Evolutionary conservation across 1,139 yeast species (phyloP), one percentile per base, ranked within the genome.

Genomic region (Candida sojae): DNA sequence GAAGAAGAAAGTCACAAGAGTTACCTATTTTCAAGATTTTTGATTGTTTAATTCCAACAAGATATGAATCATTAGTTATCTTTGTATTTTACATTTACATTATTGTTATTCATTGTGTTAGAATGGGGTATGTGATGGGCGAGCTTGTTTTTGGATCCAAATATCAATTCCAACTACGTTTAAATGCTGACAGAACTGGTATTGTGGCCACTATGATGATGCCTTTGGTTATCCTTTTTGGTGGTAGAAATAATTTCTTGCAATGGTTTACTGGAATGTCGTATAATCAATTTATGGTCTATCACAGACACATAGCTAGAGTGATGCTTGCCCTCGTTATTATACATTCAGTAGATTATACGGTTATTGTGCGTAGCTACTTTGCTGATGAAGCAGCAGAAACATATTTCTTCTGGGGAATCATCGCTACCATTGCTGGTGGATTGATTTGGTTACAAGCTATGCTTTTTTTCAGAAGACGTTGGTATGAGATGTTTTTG

Each of bases 401-500:
- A 6, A 55, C 51, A 3, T 70, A 62, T 43, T 39, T 70, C 17
- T 49, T 57, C 6, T 68, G 70, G 67, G 77, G 75, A 25, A 49
- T 56, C 11, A 47, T 67, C 13, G 74, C 68, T 1, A 57, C 68
- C 3, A 60, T 73, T 37, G 57, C 75, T 25, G 71, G 72, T 11
- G 58, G 68, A 9, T 38, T 77, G 2, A 64, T 72, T 33, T 58
- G 64, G 60, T 56, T 60, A 40, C 81, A 68, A 56, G 75, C 77
- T 4, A 54, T 78, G 48, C 59, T 73, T 36, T 59, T 53, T 37
- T 66, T 77, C 42, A 69, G 83, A 57, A 64, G 77, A 51, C 61
- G 53, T 32, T 69, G 70, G 68, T 78, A 78, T 51, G 83, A 78
- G 53, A 43, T 67, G 3, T 78, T 78, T 53, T 60, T 77, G 45